Conservation (phyloP, 2,329 filamentous ascomycete genomes). For the Colletotrichum falcatum region DNA sequence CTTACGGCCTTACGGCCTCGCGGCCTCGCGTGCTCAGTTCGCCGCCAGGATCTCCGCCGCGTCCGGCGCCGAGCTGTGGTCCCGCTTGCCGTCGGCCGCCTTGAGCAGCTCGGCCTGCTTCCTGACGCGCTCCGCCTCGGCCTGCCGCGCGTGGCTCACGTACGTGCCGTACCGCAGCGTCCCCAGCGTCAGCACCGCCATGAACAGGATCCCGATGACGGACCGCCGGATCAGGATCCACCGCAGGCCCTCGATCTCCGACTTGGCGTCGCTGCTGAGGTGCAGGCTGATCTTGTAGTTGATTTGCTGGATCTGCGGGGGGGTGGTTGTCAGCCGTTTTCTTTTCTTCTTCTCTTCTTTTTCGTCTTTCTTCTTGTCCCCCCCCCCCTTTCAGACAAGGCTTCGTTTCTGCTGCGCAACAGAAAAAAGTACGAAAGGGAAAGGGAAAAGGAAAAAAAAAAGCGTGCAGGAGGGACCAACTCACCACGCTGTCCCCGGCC, state of each 20-base stretch:
- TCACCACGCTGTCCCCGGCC: conserved; percentile 81
- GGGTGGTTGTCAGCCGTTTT: conserved; percentile 41
- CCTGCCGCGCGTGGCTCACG: conserved; percentile 62
- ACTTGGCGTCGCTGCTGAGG: conserved; percentile 90
- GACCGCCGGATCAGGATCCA: conserved; percentile 82
- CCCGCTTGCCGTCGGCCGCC: conserved; percentile 58
- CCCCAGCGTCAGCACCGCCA: conserved; percentile 71
- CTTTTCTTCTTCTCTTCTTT: too few relatives aligned
- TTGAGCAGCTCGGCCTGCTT: conserved; percentile 58
- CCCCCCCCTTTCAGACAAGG: too few relatives aligned
- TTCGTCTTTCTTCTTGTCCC: too few relatives aligned
- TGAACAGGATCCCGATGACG: conserved; percentile 73
- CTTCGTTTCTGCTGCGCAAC: neutral
- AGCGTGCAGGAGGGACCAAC: conserved; percentile 50
- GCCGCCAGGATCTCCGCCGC: conserved; percentile 70
- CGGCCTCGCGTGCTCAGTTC: conserved; percentile 58
- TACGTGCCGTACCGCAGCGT: conserved; percentile 72
- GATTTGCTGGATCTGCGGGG: conserved; percentile 82
- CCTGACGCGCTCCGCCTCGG: conserved; percentile 57
- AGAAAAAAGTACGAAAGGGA: too few relatives aligned
- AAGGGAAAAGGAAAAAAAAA: neutral
- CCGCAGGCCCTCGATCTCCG: conserved; percentile 88
- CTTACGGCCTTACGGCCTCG: neutral
- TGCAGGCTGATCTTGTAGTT: conserved; percentile 96
- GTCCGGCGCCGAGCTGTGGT: conserved; percentile 61